Percentiles rank a stretch among this genome's conserved stretches.
phyloP scores from a whole-genome alignment of 179 eudicot species.

The Monotropa hypopitys region DNA sequence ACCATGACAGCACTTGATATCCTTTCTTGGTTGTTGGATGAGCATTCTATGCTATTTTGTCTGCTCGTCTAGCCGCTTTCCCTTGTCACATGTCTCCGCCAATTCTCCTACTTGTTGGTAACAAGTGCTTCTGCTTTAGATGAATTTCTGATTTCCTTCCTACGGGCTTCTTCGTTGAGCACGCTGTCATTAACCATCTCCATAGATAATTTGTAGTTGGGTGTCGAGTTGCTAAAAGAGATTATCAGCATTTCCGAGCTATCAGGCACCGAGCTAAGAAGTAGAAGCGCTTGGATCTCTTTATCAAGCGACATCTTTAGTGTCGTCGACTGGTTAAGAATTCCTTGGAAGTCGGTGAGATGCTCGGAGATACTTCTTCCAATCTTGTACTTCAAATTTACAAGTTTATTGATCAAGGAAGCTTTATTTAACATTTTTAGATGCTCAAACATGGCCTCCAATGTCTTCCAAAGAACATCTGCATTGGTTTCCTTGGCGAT shows the following conservation, averaged over 20 bases:
- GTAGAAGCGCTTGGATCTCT: not conserved
- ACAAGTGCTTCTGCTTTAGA: not conserved
- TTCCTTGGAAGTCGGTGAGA: not conserved
- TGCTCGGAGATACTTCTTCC: not conserved
- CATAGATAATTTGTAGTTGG: not conserved
- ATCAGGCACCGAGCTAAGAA: not conserved
- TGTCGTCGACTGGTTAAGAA: not conserved
- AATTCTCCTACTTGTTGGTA: too few relatives aligned
- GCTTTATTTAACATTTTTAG: too few relatives aligned
- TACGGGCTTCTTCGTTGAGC: not conserved
- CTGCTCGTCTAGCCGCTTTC: not conserved
- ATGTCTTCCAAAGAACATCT: too few relatives aligned
- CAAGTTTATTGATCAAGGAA: too few relatives aligned
- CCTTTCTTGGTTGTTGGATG: not conserved
- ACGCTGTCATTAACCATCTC: not conserved
- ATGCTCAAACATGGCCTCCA: too few relatives aligned
- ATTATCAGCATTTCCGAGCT: constrained; percentile 4
- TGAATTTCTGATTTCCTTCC: not conserved
- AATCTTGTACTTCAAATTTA: not conserved
- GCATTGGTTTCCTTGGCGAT: too few relatives aligned
- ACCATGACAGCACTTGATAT: not conserved
- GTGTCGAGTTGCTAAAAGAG: not conserved
- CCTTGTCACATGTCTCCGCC: not conserved
- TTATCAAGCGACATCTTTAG: not conserved
- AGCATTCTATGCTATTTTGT: not conserved